These are phyloP conservation scores for Metschnikowia hibisci DNA, from an alignment of 805 yeast genomes.

Conservation along the genomic window DNA sequence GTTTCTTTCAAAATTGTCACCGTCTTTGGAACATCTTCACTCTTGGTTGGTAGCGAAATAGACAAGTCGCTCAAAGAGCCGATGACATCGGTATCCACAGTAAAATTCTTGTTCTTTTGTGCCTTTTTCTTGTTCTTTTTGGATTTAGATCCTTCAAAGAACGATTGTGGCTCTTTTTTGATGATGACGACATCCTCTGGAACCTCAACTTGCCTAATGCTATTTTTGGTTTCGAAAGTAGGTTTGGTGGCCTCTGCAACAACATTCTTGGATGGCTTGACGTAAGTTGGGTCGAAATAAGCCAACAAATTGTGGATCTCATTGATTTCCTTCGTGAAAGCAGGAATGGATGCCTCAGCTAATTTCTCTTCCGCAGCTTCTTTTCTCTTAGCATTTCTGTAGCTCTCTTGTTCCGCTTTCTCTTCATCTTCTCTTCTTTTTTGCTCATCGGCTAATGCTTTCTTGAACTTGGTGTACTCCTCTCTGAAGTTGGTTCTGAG, in stretches of 20 bases:
- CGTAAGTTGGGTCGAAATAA: conserved; percentile 76
- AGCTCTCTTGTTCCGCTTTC: conserved; percentile 49
- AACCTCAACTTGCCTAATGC: conserved; percentile 51
- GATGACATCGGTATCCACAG: conserved; percentile 77
- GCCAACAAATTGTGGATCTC: conserved; percentile 68
- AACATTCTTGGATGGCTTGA: conserved; percentile 46
- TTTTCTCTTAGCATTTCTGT: conserved; percentile 50
- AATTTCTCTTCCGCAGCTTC: conserved; percentile 62
- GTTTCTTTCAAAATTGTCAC: conserved; percentile 68
- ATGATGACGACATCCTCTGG: conserved; percentile 63
- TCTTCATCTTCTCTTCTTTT: conserved; percentile 67
- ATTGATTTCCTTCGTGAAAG: conserved; percentile 74
- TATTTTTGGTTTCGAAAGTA: conserved; percentile 21
- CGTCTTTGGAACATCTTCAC: conserved; percentile 65
- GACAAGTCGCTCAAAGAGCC: conserved; percentile 72
- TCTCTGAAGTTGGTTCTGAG: conserved; percentile 72
- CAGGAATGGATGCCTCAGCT: conserved; percentile 75
- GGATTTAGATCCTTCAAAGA: conserved; percentile 45
- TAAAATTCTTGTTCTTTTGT: conserved; percentile 52
- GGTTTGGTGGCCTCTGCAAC: conserved; percentile 24
- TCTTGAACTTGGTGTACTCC: conserved; percentile 67
- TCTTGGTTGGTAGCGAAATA: conserved; percentile 71
- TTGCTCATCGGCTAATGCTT: conserved; percentile 63
- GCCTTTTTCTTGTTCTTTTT: conserved; percentile 46
- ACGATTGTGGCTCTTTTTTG: conserved; percentile 58